Evolutionary conservation across 805 yeast genomes (phyloP).

Genomic region (Lipomyces oligophaga): DNA sequence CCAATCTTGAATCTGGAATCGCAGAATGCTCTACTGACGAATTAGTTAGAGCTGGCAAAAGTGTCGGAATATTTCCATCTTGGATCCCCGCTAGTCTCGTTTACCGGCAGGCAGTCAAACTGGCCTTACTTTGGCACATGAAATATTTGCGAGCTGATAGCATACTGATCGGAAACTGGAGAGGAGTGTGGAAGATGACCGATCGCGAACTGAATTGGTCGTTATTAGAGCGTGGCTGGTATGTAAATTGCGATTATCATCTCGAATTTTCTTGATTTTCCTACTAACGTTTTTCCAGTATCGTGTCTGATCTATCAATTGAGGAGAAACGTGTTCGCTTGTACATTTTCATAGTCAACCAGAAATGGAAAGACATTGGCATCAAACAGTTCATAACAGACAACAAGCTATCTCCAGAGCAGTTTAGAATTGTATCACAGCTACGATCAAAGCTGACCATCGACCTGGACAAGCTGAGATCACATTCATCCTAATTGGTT

Average conservation of each 20-base stretch:
- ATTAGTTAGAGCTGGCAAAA: slow-evolving; percentile 24
- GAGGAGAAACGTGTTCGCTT: slow-evolving; percentile 16
- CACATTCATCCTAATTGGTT: background rate
- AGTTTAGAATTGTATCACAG: background rate
- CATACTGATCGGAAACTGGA: slow-evolving; percentile 42
- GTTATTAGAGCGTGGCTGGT: slow-evolving; percentile 21
- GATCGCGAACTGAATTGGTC: slow-evolving; percentile 48
- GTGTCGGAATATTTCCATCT: slow-evolving; percentile 25
- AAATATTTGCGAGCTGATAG: slow-evolving; percentile 53
- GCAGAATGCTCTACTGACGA: slow-evolving; percentile 12
- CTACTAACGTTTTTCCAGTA: slow-evolving; percentile 1
- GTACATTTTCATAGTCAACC: slow-evolving; percentile 10
- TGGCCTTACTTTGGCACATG: slow-evolving; percentile 42
- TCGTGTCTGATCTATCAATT: slow-evolving; percentile 3
- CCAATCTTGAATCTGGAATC: background rate
- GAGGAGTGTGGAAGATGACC: slow-evolving; percentile 48
- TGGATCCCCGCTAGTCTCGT: slow-evolving; percentile 33
- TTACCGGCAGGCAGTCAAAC: slow-evolving; percentile 42
- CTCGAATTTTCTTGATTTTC: background rate
- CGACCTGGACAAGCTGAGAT: background rate
- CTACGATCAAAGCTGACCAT: slow-evolving; percentile 4
- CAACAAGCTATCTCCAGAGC: background rate
- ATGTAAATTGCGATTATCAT: slow-evolving; percentile 1
- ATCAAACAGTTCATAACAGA: slow-evolving; percentile 6
- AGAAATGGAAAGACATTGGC: slow-evolving; percentile 6